Evolutionary conservation across 2,329 filamentous ascomycete genomes (phyloP), one percentile per base, ranked within the genome.

Genomic region (Leptographium radiaticola): DNA sequence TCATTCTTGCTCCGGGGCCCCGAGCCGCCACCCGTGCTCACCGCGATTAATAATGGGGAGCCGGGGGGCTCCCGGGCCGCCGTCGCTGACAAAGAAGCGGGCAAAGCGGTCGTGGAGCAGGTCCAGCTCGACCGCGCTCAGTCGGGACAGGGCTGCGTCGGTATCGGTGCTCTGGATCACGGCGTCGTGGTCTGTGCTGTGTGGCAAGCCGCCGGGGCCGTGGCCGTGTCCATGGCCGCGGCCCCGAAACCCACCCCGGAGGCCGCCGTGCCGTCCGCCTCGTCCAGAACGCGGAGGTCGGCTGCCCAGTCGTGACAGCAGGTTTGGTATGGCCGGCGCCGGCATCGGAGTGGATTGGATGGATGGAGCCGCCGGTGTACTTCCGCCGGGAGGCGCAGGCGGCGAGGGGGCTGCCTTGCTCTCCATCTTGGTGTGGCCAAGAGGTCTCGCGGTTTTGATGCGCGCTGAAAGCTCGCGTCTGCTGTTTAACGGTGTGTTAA

Each of bases 21-120:
- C n/a, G 13, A 15, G 16, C 7, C 1, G 5, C 5, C 16, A 13
- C 9, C 6, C 8, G 30, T 6, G 43, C 72, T 59, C 68, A 89
- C 91, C 91, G 80, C 91, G 76, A 65, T 98, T 97, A 64, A 98
- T 95, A 58, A 98, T 87, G 51, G 93, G 93, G 58, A 94, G 76
- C 55, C 91, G 77, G 59, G 86, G 78, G 13, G 80, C 71, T 2
- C 73, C 63, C 16, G 74, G 70, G 56, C 72, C 75, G 47, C 68
- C 68, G 15, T 62, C 53, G 57, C 61, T 64, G 2, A 86, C 82
- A 65, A 96, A 89, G 53, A 75, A 75, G 52, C 71, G 71, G 2
- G 89, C 89, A 69, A 86, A 97, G 0, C 79, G 79, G 64, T 98
- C 93, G 2, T 86, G 71, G 1, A 98, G 73, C 66, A 97, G 97